Percentiles rank a stretch among this genome's conserved stretches.
These are phyloP conservation scores for Metschnikowia anglica DNA, from an alignment of 805 yeast species.

Conservation along the genomic window DNA sequence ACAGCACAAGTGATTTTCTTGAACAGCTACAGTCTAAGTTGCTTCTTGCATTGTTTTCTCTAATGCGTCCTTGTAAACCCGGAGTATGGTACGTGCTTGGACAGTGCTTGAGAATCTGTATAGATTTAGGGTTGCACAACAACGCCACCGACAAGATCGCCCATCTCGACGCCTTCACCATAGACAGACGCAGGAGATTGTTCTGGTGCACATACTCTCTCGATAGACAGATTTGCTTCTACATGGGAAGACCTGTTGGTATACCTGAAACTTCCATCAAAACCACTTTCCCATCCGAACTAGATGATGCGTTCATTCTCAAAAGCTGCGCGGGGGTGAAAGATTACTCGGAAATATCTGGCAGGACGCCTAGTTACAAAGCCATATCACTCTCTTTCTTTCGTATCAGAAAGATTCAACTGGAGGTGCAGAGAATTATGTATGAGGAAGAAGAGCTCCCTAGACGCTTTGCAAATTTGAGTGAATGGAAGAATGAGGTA, in stretches of 20 bases:
- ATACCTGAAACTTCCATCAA: conserved; percentile 79
- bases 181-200: conserved; percentile 57
- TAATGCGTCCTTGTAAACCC: conserved; percentile 87
- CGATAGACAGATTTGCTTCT: conserved; percentile 83
- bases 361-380: conserved; percentile 59
- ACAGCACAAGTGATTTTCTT: conserved; percentile 55
- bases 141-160: conserved; percentile 42
- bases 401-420: conserved; percentile 69
- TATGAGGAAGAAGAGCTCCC: conserved; percentile 76
- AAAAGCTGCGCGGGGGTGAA: conserved; percentile 26
- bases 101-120: conserved; percentile 72
- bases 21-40: conserved; percentile 74
- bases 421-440: conserved; percentile 68
- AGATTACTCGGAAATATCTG: conserved; percentile 34
- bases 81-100: conserved; percentile 94
- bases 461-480: conserved; percentile 50
- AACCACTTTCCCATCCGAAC: conserved; percentile 66
- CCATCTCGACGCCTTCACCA: conserved; percentile 50
- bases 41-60: conserved; percentile 65
- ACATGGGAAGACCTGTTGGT: conserved; percentile 84
- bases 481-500: conserved; percentile 63
- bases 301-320: conserved; percentile 69
- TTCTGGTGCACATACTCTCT: conserved; percentile 90
- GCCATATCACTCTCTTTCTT: conserved; percentile 65
- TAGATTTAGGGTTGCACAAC: conserved; percentile 81